phyloP scores from a whole-genome alignment of 208 protist genomes.

The Acanthamoeba divionensis region DNA sequence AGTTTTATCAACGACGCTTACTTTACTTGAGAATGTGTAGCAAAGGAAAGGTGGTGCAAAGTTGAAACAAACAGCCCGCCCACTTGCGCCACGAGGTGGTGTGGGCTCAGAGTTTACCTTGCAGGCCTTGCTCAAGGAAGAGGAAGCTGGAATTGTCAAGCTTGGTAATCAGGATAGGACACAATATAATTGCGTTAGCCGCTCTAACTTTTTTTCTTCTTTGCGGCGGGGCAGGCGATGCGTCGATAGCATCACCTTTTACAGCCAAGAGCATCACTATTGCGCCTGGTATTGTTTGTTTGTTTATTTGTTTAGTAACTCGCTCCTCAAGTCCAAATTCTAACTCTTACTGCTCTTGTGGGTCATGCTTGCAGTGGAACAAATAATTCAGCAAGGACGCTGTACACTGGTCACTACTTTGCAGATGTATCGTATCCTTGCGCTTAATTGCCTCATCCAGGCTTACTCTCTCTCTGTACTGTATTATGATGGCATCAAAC shows the following conservation, averaged over 20 bases:
- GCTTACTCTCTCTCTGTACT: constrained; percentile 96
- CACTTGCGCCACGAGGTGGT: too few species aligned
- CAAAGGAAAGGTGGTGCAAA: too few species aligned
- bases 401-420: constrained; percentile 96
- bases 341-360: constrained; percentile 4
- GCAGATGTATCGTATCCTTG: constrained; percentile 99
- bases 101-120: constrained; percentile 11
- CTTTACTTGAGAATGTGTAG: too few species aligned
- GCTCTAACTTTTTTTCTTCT: too few species aligned
- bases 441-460: constrained; percentile 95
- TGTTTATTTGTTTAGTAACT: neutral
- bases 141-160: constrained; percentile 65
- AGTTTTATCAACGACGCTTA: too few species aligned
- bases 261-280: constrained; percentile 73
- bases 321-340: neutral
- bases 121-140: constrained; percentile 33
- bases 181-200: too few species aligned
- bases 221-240: too few species aligned
- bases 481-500: constrained; percentile 95
- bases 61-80: too few species aligned
- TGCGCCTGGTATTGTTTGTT: neutral
- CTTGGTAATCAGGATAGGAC: constrained; percentile 81
- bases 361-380: constrained; percentile 70
- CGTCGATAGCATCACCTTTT: constrained; percentile 89
- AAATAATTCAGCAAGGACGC: constrained; percentile 95